Evolutionary conservation across 129 eudicot genomes (phyloP).

Genomic region (sunflower (Helianthus annuus)): HanXRQr2.0-SUNRISE NC_035448.2:101097445-101097944

Average conservation of each 20-base stretch:
- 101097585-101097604: conserved; percentile 30
- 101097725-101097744: conserved; percentile 5
- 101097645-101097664: conserved; percentile 72
- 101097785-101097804: not conserved
- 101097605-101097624: conserved; percentile 28
- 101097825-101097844: conserved; percentile 78
- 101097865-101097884: conserved; percentile 71
- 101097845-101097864: conserved; percentile 78
- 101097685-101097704: conserved; percentile 88
- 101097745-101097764: no score
- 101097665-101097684: conserved; percentile 80
- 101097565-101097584: conserved; percentile 43
- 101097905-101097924: conserved; percentile 8
- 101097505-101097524: conserved; percentile 46
- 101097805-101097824: conserved; percentile 48
- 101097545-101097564: conserved; percentile 67
- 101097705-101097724: conserved; percentile 91
- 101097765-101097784: no score
- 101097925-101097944: not conserved
- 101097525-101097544: conserved; percentile 75
- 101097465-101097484: conserved; percentile 26
- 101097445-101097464: conserved; percentile 91
- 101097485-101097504: not conserved
- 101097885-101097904: conserved; percentile 6
- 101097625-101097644: conserved; percentile 59